Conservation (phyloP, 768 basidiomycete species). For the Leucogyrophana mollusca region DNA sequence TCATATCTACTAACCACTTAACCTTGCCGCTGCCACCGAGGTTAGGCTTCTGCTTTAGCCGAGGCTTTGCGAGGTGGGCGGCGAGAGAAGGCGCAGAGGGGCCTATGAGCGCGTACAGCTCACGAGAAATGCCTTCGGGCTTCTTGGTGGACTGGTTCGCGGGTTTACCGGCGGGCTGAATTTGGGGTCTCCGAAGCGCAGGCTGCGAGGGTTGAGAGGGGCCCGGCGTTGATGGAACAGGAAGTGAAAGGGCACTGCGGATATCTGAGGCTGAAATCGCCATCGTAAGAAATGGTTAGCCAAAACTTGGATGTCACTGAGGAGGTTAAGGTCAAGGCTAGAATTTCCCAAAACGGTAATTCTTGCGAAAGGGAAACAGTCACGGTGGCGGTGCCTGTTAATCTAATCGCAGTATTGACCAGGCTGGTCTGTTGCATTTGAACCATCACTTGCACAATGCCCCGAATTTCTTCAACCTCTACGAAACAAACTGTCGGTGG, state of each 20-base stretch:
- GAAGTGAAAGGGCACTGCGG: constrained; percentile 77
- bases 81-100: constrained; percentile 85
- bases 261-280: constrained; percentile 77
- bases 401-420: no score
- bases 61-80: constrained; percentile 75
- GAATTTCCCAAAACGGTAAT: no score
- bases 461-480: no score
- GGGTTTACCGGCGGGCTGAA: constrained; percentile 27
- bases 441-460: no score
- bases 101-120: constrained; percentile 94
- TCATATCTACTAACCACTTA: constrained; percentile 57
- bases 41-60: constrained; percentile 84
- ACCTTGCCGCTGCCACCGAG: constrained; percentile 59
- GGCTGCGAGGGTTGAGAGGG: constrained; percentile 44
- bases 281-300: constrained; percentile 35
- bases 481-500: no score
- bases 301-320: no score
- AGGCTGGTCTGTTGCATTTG: no score
- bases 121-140: constrained; percentile 89
- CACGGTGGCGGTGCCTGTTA: no score
- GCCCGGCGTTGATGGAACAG: constrained; percentile 37
- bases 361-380: no score
- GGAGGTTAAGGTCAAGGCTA: no score
- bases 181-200: constrained; percentile 20
- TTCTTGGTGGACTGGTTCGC: constrained; percentile 46